Evolutionary conservation across 257 asterid species (phyloP).

Genomic region (Osmanthus fragrans): DNA sequence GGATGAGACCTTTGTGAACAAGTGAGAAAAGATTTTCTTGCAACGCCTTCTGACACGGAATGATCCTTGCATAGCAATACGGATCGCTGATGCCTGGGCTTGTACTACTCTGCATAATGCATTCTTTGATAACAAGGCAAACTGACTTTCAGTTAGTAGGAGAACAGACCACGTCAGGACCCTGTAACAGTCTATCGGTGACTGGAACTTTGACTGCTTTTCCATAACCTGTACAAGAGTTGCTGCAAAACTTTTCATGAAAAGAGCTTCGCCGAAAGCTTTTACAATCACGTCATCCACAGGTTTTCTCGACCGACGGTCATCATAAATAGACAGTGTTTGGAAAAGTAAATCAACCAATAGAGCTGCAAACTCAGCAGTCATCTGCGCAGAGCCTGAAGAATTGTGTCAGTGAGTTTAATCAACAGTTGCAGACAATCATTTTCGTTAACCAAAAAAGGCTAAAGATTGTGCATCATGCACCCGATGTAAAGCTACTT

Average conservation of each 20-base stretch:
- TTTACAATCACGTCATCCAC: conserved; percentile 75
- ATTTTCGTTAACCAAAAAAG: neutral
- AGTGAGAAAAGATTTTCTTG: conserved; percentile 50
- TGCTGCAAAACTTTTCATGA: conserved; percentile 87
- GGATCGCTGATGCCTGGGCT: conserved; percentile 75
- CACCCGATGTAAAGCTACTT: neutral
- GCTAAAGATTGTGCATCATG: neutral
- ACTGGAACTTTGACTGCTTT: conserved; percentile 70
- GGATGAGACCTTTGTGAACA: conserved; percentile 68
- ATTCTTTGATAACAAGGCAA: conserved; percentile 68
- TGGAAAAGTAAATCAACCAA: conserved; percentile 78
- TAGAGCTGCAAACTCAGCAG: conserved; percentile 57
- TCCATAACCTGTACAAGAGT: conserved; percentile 94
- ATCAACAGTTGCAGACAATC: neutral
- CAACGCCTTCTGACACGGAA: conserved; percentile 67
- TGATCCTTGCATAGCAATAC: conserved; percentile 70
- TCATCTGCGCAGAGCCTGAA: conserved; percentile 58
- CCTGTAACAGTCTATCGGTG: conserved; percentile 64
- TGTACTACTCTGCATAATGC: conserved; percentile 78
- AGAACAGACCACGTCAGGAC: conserved; percentile 87
- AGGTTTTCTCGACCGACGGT: conserved; percentile 76
- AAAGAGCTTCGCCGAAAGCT: conserved; percentile 54
- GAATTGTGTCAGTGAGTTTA: conserved; percentile 30
- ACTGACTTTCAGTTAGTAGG: conserved; percentile 70
- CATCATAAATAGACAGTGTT: conserved; percentile 70